phyloP scores from a whole-genome alignment of 345 rosid genomes.

The Cardiospermum halicacabum region DNA sequence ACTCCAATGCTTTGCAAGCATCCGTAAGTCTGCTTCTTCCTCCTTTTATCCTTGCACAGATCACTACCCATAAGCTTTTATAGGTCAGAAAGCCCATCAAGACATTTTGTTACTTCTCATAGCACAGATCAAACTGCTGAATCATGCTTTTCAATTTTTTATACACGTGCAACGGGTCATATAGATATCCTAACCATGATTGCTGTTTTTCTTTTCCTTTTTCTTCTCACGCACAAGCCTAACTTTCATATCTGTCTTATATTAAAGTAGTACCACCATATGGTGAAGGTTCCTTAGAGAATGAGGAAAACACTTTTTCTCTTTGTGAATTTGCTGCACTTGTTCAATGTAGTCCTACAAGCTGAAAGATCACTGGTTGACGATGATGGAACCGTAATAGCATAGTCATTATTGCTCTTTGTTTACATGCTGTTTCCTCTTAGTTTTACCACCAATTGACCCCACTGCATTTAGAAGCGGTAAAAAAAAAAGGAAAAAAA shows the following conservation, averaged over 20 bases:
- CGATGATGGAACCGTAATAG: background rate
- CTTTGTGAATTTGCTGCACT: background rate
- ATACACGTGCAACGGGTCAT: background rate
- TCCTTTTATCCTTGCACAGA: background rate
- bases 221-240: background rate
- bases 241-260: background rate
- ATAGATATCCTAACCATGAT: background rate
- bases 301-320: background rate
- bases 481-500: background rate
- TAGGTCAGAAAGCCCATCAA: background rate
- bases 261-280: background rate
- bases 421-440: too few relatives aligned
- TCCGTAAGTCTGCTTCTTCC: conserved; percentile 49
- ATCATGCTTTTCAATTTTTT: background rate
- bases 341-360: background rate
- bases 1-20: conserved; percentile 88
- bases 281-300: background rate
- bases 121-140: background rate
- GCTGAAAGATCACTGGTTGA: background rate
- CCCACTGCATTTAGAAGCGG: background rate
- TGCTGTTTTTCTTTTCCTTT: background rate
- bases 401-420: too few relatives aligned
- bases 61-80: background rate
- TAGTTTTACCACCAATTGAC: background rate
- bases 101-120: background rate